Base-by-base conservation (phyloP, 768 basidiomycete genomes). In the Crassisporium funariophilum region DNA sequence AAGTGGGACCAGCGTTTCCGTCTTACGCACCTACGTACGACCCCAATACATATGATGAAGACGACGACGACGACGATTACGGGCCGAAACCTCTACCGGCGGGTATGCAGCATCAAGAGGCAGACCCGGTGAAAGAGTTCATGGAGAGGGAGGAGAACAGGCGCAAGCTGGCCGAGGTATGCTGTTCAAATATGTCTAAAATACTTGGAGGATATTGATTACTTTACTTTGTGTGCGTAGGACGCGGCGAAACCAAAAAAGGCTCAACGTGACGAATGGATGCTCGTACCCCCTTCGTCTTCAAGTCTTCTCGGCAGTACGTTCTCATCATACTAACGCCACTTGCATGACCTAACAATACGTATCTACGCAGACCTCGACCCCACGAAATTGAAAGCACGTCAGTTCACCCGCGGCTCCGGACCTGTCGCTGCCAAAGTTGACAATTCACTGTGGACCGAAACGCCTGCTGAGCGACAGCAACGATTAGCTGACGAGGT, bases 401-500 rank as follows among this genome's bases (percentile, higher is more conserved):
- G 91, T 16, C 86, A 91, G 61, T 95, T 95, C 66, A 82, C 86
- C n/a, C 74, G 78, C 10, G 55, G 61, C 43, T 53, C 68, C n/a
- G 73, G 75, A 12, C 64, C 81, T 11, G 56, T 64, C 2, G 62
- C 70, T 10, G 67, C 72, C 1, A 65, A 73, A 35, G 67, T 67
- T 5, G 88, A 88, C 54, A 77, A 68, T 44, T 84, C 84, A 2
- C 75, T 95, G 10, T 99, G 97, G 97, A 99, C 97, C 0, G 97
- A 99, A 72, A 98, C 97, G 0, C 97, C 97, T 0, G 86, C 86
- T 0, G 92, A 98, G 62, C 79, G 87, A 12, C 92, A 91, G 61
- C 86, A 95, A 58, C 80, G 97, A 1, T 72, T 98, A n/a, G 84
- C 84, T 1, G 95, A 98, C 61, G 95, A 99, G 65, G 86, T 97